Base-by-base conservation (phyloP, 805 yeast genomes). In the Osmozyma mogii region DNA sequence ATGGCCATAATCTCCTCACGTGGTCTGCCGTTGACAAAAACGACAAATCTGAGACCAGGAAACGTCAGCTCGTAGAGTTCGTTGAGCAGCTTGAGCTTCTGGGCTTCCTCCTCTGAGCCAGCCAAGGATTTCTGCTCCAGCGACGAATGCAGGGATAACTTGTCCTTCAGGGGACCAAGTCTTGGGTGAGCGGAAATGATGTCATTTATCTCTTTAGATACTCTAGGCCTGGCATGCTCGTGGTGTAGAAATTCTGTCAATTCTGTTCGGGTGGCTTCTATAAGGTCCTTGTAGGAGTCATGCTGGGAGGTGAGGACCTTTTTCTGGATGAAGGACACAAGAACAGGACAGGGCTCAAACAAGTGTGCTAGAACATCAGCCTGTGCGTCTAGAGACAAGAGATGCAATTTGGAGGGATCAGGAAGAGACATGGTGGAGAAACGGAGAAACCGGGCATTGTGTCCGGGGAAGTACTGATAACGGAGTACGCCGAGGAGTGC, bases 111-210 rank as follows among this genome's bases (percentile, higher is more conserved):
- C 17, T 61, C 68, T 7, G 68, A 48, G 4, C 63, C 65, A 0
- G 66, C 61, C 22, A 87, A 61, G 9, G 78, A 72, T 35, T 67
- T 70, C 50, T 87, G 96, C 53, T 87, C 96, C 4, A 57, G 50
- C 15, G 65, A 58, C 2, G 94, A 82, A 45, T 82, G 88, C 4
- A 54, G 60, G 6, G 84, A 79, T 17, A 84, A 61, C 17, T 58
- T 65, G 13, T 38, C 45, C 30, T 51, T 50, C 3, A 75, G 63
- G 3, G 82, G 83, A 1, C 96, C 96, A 11, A 87, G 60, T 32
- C 95, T 64, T 11, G 96, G 96, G 56, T 87, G 96, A 0, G 96
- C 95, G 1, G 84, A 78, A n/a, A 88, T 74, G 33, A 88, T 84
- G 22, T 68, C 57, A 25, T 65, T 45, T 9, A 70, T 50, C n/a